phyloP scores from a whole-genome alignment of 2,329 filamentous ascomycete species.

The Aspergillus intermedius region DNA sequence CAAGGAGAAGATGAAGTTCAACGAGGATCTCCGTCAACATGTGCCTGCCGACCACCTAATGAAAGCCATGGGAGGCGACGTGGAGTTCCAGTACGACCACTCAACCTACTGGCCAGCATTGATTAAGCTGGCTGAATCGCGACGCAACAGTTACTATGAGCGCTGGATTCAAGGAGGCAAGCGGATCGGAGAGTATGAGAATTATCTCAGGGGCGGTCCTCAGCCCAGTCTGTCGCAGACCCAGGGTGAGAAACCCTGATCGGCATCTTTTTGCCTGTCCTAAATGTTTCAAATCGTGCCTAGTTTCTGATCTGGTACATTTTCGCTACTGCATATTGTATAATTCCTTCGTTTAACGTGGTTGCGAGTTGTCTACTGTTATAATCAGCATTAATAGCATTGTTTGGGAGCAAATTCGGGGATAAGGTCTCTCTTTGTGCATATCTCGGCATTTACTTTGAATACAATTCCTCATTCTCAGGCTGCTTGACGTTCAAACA shows the following conservation, averaged over 20 bases:
- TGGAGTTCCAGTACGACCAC: conserved; percentile 91
- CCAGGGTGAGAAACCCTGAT: conserved; percentile 5
- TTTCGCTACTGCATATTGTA: too few species aligned
- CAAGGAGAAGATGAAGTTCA: conserved; percentile 93
- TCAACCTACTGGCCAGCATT: conserved; percentile 81
- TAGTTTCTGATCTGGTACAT: too few species aligned
- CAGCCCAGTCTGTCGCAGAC: conserved; percentile 32
- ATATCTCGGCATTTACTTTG: too few species aligned
- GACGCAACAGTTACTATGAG: conserved; percentile 54
- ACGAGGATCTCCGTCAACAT: conserved; percentile 78
- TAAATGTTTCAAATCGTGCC: too few species aligned
- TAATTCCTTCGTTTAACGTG: too few species aligned
- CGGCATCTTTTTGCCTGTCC: not conserved
- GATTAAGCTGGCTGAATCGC: conserved; percentile 61
- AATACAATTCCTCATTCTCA: too few species aligned
- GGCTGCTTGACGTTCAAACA: too few species aligned
- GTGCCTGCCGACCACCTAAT: conserved; percentile 78
- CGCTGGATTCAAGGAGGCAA: conserved; percentile 78
- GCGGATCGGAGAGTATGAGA: conserved; percentile 77
- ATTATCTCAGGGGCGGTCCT: conserved; percentile 70
- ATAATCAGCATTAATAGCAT: too few species aligned
- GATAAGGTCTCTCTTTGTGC: too few species aligned
- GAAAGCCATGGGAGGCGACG: conserved; percentile 68
- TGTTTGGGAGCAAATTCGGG: too few species aligned
- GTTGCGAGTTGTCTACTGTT: too few species aligned